Base-by-base conservation (phyloP, 2,329 filamentous ascomycete species). In the Penicillium glabrum region DNA sequence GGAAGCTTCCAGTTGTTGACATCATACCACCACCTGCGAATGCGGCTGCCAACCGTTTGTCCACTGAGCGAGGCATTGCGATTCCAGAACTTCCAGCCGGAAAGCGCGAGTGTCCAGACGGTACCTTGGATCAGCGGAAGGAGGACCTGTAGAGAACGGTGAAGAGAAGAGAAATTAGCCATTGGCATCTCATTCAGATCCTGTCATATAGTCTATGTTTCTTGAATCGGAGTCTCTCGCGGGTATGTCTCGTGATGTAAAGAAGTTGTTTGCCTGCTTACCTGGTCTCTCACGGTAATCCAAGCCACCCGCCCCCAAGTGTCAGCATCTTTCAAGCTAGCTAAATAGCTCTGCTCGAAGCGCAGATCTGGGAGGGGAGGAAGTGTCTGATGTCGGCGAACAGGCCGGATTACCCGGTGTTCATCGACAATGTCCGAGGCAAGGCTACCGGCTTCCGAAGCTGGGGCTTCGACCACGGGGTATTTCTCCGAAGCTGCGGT, bases 271-370 rank as follows among this genome's bases (percentile, higher is more conserved):
- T 14, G 26, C 41, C 7, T 9, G 26, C 66, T 53, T 79, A 95
- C 89, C 84, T 97, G 95, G 75, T 99, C 95, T 69, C 91, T 83
- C 35, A 90, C 75, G 19, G 95, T 99, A 65, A 99, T 93, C 79
- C 89, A 89, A 8, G 85, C 82, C 31, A 99, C 85, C 72, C 86
- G 86, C 79, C 89, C 88, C 86, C 88, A 93, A 24, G 86, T 87
- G 63, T 95, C 85, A 35, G 92, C 91, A 54, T 86, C 82, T 62
- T 88, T 85, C 66, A 99, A 89, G 77, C 92, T 96, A 67, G 90
- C 89, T 54, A 99, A 83, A 75, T 99, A 99, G 81, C 93, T 97
- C 83, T 99, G 95, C 79, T 99, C 95, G 77, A 98, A 98, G 44
- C 95, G 86, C 64, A 99, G 80, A 77, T 99, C 95, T 4, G 86